Evolutionary conservation across 1,139 yeast genomes (phyloP), one percentile per base, ranked within the genome.

Genomic region (Pneumocystis carinii): DNA sequence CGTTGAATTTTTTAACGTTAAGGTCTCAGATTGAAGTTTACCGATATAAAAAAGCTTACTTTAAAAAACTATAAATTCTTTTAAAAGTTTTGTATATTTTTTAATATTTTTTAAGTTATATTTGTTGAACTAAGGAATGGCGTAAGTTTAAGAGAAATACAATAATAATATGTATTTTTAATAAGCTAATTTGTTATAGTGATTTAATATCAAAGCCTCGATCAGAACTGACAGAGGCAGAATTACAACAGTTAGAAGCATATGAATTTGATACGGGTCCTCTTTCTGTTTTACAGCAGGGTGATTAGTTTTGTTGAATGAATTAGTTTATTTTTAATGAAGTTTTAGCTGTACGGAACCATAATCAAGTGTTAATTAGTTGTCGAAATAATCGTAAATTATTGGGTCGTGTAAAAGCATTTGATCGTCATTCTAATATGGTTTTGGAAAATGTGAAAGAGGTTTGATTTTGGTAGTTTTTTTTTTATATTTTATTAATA

Each of bases 381-480:
- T 83, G 96, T 67, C 81, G 99, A 71, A 92, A 92, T 73, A 90
- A 90, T 74, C 96, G 90, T 72, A 92, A 92, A 74, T 79, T 92
- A 60, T 81, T 92, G 37, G 97, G 92, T 1, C 83, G 87, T 68
- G 94, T 92, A 62, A 87, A 87, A 72, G 97, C 97, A 0, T 94
- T 90, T 73, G 99, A 92, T 73, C 84, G 97, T 71, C 99, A 92
- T 74, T 86, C 96, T 67, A 92, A 92, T 73, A 83, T 92, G 86
- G 85, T 92, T 8, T 76, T 92, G 68, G 97, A 89, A 71, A 89
- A 90, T 70, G 97, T 92, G 58, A 89, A 87, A 72, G 98, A 92
- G 72, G 77, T 75, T 42, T 70, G 78, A 65, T 27, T 48, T 24
- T 3, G 1, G 1, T 3, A 48, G 14, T 19, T 24, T 48, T 35